Base-by-base conservation (phyloP, 1,284 basidiomycete genomes). In the Schizophyllum commune region DNA sequence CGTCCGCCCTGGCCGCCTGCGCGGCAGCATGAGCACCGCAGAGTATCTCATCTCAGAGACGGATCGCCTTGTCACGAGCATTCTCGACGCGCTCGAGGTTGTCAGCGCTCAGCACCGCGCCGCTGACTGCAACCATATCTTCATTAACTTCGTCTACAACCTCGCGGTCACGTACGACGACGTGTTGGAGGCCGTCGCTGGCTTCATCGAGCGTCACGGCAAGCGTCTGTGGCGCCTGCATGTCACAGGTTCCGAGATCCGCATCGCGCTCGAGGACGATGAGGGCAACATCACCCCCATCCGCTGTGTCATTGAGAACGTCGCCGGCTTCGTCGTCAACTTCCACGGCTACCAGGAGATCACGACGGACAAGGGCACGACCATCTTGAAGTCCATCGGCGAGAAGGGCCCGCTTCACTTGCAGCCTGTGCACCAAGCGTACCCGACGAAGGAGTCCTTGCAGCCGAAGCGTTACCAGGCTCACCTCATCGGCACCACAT, bases 301-400 rank as follows among this genome's bases (percentile, higher is more conserved):
- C 71, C 94, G 97, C 54, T 96, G 96, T 68, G 89, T 98, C 73
- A 96, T 99, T 74, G 94, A 97, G 79, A 99, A 98, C 74, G 94
- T 98, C 59, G 97, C 96, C 53, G 96, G 96, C 56, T 98, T 99
- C 78, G 93, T 98, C 67, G 96, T 99, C 75, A 96, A 98, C 75
- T 98, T 91, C 80, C 93, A 96, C 72, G 93, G 92, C n/a, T 99
- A 99, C 79, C 95, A 98, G 76, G 97, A 99, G 79, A 94, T 98
- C 68, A 89, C 88, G 54, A 97, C 93, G 56, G 96, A 98, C 73
- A 96, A 92, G 76, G 96, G 96, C 57, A 90, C 89, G 7, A 90
- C 89, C 6, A 94, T 98, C 67, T 83, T 99, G 66, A 97, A 97
- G 77, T 96, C 96, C 6, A 96, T 98, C 67, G 96, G 96, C 57